Evolutionary conservation across 2,329 filamentous ascomycete genomes (phyloP), one percentile per base, ranked within the genome.

Genomic region (Monosporascus sp.): DNA sequence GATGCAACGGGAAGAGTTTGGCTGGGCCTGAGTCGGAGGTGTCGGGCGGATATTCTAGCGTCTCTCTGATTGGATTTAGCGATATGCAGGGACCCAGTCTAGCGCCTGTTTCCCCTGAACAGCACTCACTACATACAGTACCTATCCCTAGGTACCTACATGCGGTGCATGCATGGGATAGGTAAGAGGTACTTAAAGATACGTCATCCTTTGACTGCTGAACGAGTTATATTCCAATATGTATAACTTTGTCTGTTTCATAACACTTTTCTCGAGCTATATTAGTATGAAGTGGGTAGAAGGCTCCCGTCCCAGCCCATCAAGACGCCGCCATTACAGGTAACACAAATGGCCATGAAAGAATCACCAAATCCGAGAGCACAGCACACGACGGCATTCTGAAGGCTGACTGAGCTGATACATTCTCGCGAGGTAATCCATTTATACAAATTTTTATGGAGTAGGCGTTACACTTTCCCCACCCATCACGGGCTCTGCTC

Each of bases 401-500:
- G 31, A 14, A 9, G 11, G 31, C 31, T 11, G 31, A 7, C 4
- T 34, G 9, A 5, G 9, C 5, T 34, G 31, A 14, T 8, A 5
- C 31, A 34, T 5, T 34, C 31, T 14, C 31, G 31, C 31, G 11
- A 14, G 31, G 31, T 14, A 34, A 11, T 34, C 11, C 31, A 34
- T 34, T 56, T 55, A 54, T 59, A 59, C 57, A 60, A 53, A 14
- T 5, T 34, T 34, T 14, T 34, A 14, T 11, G 14, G 31, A 14
- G 9, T 5, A 34, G 9, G 31, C 2, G 11, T 14, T 19, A 56
- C 41, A 50, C 49, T 65, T 52, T 62, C 63, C 56, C 66, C 63
- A 41, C 61, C 60, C 59, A 65, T 60, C 63, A 62, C 16, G 47
- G 41, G 34, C 36, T 59, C 47, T 61, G 55, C 41, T 62, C 60